Percentiles rank a stretch among this genome's conserved stretches.
These are phyloP conservation scores for Fusarium kyushuense DNA, from an alignment of 2,329 filamentous ascomycete genomes.

Conservation along the genomic window DNA sequence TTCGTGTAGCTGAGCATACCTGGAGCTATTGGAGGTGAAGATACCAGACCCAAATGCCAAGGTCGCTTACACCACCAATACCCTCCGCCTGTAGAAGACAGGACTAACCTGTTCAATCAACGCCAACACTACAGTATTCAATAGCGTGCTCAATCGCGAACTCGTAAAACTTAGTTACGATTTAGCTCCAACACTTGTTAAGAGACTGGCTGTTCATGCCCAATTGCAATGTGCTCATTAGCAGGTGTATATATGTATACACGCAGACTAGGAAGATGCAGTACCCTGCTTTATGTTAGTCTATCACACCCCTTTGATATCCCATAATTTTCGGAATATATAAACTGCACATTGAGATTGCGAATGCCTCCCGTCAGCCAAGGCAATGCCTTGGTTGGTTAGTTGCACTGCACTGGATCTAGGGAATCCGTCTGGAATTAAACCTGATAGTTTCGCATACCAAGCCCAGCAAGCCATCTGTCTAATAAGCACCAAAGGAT, in stretches of 20 bases:
- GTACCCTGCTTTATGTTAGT: not conserved
- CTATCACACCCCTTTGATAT: conserved; percentile 9
- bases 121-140: conserved; percentile 6
- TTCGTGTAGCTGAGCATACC: conserved; percentile 30
- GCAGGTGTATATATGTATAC: not conserved
- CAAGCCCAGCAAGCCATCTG: not conserved
- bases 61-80: conserved; percentile 40
- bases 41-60: conserved; percentile 29
- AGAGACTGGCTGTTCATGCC: not conserved
- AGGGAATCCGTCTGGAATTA: conserved; percentile 1
- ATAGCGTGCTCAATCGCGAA: conserved; percentile 4
- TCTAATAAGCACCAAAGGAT: not conserved
- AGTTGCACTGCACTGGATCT: conserved; percentile 5
- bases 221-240: not conserved
- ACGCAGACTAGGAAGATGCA: not conserved
- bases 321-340: conserved; percentile 19
- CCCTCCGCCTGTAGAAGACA: conserved; percentile 4
- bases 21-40: conserved; percentile 26
- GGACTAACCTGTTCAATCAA: conserved; percentile 12
- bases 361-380: conserved; percentile 18
- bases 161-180: conserved; percentile 1
- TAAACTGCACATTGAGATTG: conserved; percentile 5
- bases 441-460: conserved; percentile 7
- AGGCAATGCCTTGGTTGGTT: conserved; percentile 1
- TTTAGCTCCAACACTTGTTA: not conserved